Evolutionary conservation across 2,329 filamentous ascomycete genomes (phyloP), one percentile per base, ranked within the genome.

Genomic region (Xylariaceae sp.): DNA sequence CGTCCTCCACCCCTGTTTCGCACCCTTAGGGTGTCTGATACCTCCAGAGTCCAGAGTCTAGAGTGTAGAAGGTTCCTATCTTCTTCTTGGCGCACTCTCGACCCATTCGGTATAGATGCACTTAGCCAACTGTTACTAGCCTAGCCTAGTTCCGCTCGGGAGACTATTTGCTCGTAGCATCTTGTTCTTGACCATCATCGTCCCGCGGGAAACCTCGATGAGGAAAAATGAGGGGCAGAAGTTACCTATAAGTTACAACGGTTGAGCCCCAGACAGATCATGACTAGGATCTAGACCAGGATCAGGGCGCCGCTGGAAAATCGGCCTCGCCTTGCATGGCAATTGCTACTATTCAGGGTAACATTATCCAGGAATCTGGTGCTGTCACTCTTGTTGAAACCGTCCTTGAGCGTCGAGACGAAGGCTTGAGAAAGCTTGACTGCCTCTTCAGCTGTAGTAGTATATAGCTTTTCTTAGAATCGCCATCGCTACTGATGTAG

Each of bases 271-370:
- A n/a, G n/a, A 23, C 23, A 36, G 17, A 54, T 48, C 37, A 58
- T 11, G 26, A 36, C 44, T 14, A 46, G 39, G 50, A 44, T 29
- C 3, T 36, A 28, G 41, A 46, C 53, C 9, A 24, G 26, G 47
- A 41, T 41, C 8, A 26, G 8, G 24, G 37, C 37, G 37, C 44
- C 12, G 26, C 46, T 44, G 16, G 19, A n/a, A 34, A 24, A 43
- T 31, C 14, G 14, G 16, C 23, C 46, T 50, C 46, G 45, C 26
- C 39, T 26, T 39, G 23, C 46, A 36, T 51, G 53, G 39, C 39
- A 36, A 34, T n/a, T 21, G 39, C 49, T 49, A 19, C 50, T 39
- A 58, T 54, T 54, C 49, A 40, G 19, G 56, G 51, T 33, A 51
- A 23, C 50, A 40, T 24, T 54, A 23, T 40, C 21, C n/a, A 43